These are phyloP conservation scores for Fusarium sp. DNA, from an alignment of 2,329 filamentous ascomycete species.

Conservation along the genomic window DNA sequence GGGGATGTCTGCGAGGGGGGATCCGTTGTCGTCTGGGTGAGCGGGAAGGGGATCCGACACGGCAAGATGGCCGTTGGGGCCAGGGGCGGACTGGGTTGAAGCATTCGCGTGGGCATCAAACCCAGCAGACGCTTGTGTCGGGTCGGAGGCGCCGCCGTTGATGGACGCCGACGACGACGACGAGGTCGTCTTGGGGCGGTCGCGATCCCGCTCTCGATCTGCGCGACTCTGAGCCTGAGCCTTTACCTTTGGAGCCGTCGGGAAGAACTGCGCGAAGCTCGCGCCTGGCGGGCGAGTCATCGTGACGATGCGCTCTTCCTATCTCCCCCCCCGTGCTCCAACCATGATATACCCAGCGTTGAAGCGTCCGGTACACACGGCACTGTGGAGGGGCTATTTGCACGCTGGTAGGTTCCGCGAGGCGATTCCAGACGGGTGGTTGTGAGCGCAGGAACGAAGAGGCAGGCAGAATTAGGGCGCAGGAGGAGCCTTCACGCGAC, in stretches of 20 bases:
- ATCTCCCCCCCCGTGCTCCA: conserved; percentile 64
- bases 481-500: conserved; percentile 56
- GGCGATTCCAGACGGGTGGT: conserved; percentile 18
- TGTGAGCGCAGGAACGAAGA: conserved; percentile 20
- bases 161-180: conserved; percentile 27
- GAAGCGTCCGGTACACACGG: conserved; percentile 26
- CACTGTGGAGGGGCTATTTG: conserved; percentile 4
- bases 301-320: conserved; percentile 65
- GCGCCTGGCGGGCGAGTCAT: conserved; percentile 84
- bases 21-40: conserved; percentile 68
- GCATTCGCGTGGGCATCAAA: conserved; percentile 43
- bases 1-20: conserved; percentile 72
- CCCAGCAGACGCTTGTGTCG: conserved; percentile 37
- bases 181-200: conserved; percentile 44
- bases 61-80: conserved; percentile 34
- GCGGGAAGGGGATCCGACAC: conserved; percentile 44
- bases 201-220: conserved; percentile 50
- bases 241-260: conserved; percentile 77
- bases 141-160: conserved; percentile 40
- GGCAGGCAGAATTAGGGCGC: conserved; percentile 39
- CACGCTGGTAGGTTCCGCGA: background rate
- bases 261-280: conserved; percentile 90
- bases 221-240: conserved; percentile 53
- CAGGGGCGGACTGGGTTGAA: conserved; percentile 32
- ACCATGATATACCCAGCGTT: conserved; percentile 68